Conservation (phyloP, 768 basidiomycete species). For the Gloeophyllum trabeum region DNA sequence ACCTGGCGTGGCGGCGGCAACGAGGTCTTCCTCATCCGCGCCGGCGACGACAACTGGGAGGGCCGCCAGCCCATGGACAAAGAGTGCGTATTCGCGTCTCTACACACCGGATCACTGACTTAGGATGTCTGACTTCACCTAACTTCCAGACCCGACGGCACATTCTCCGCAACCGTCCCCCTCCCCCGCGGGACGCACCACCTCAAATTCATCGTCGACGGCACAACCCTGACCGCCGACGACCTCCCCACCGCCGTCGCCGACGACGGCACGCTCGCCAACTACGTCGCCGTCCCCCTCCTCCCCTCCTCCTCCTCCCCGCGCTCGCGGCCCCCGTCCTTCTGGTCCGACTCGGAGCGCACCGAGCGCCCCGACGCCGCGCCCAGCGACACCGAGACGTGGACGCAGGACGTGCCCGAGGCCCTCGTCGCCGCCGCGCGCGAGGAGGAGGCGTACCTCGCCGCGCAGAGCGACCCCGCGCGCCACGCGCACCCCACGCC, state of each 20-base stretch:
- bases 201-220: conserved; percentile 91
- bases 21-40: conserved; percentile 55
- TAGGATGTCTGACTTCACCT: background rate
- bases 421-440: conserved; percentile 71
- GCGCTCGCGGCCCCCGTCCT: conserved; percentile 21
- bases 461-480: conserved; percentile 18
- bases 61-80: conserved; percentile 53
- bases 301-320: conserved; percentile 15
- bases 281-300: conserved; percentile 71
- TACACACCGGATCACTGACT: too few relatives aligned
- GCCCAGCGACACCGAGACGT: conserved; percentile 19
- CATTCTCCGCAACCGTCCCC: conserved; percentile 27
- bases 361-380: conserved; percentile 7
- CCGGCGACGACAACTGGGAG: conserved; percentile 70
- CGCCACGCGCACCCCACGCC: conserved; percentile 27
- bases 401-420: conserved; percentile 74
- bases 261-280: conserved; percentile 89
- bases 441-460: conserved; percentile 74
- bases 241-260: conserved; percentile 84
- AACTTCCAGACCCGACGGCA: conserved; percentile 20
- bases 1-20: conserved; percentile 58
- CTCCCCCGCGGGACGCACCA: conserved; percentile 89
- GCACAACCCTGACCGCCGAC: conserved; percentile 68
- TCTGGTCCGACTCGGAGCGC: conserved; percentile 27
- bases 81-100: conserved; percentile 44